Percentiles rank a stretch among this genome's conserved stretches.
These are phyloP conservation scores for Centrapalus pauciflorus DNA, from an alignment of 129 eudicot genomes.

Conservation along the genomic window DNA sequence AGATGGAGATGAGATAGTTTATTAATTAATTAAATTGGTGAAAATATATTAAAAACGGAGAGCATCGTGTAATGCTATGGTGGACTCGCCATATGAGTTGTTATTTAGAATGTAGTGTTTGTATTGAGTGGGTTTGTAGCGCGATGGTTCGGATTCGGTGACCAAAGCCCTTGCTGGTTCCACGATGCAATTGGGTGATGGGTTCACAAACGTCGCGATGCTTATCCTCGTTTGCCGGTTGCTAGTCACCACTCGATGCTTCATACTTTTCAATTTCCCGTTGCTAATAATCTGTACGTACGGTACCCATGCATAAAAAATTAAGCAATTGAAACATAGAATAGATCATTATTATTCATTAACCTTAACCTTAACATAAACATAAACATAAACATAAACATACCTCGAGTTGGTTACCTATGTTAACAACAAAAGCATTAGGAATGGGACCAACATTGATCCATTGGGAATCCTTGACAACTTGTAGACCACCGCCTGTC, in stretches of 20 bases:
- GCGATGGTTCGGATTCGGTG: conserved; percentile 49
- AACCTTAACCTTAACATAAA: too few relatives aligned
- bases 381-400: neutral
- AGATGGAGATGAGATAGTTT: too few relatives aligned
- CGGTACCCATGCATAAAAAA: too few relatives aligned
- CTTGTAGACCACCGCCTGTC: conserved; percentile 79
- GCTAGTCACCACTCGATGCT: conserved; percentile 74
- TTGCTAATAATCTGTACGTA: conserved; percentile 63
- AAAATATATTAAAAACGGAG: too few relatives aligned
- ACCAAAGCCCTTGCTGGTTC: conserved; percentile 65
- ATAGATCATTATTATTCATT: too few relatives aligned
- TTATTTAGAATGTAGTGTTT: conserved; percentile 36
- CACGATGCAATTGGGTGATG: conserved; percentile 43
- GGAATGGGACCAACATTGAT: conserved; percentile 47
- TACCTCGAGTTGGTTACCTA: conserved; percentile 68
- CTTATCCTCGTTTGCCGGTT: conserved; percentile 24
- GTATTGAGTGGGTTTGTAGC: conserved; percentile 29
- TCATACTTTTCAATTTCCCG: conserved; percentile 47
- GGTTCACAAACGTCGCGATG: conserved; percentile 54
- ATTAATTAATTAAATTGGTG: too few relatives aligned
- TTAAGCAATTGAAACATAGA: too few relatives aligned
- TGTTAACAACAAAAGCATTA: conserved; percentile 58
- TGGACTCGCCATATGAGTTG: conserved; percentile 45
- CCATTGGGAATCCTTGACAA: conserved; percentile 55
- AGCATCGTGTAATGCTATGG: conserved; percentile 25